These are phyloP conservation scores for Plasmodium chabaudi DNA, from an alignment of 169 alveolate genomes.

Conservation along the genomic window DNA sequence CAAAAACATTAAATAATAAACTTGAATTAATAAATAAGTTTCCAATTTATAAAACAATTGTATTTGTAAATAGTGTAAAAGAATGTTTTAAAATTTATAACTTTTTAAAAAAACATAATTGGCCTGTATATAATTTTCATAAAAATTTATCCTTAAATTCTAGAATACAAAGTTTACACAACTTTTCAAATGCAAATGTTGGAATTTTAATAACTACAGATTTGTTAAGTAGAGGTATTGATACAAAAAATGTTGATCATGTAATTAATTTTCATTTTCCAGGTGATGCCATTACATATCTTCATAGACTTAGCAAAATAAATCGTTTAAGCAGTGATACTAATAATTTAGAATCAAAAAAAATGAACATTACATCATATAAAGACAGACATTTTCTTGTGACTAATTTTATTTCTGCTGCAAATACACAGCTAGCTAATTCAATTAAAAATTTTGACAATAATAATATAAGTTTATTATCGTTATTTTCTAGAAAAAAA, in stretches of 20 bases:
- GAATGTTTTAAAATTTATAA: conserved; percentile 43
- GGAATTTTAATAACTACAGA: conserved; percentile 82
- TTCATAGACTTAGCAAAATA: conserved; percentile 78
- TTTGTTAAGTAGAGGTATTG: conserved; percentile 82
- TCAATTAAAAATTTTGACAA: conserved; percentile 15
- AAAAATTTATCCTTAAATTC: conserved; percentile 81
- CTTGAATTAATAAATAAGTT: conserved; percentile 11
- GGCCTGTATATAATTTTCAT: conserved; percentile 85
- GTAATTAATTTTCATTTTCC: conserved; percentile 84
- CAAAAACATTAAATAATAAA: not conserved
- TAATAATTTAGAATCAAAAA: not conserved
- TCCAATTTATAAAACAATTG: conserved; percentile 37
- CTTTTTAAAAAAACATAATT: conserved; percentile 75
- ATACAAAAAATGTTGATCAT: conserved; percentile 77
- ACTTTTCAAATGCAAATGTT: conserved; percentile 29
- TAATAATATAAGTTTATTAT: conserved; percentile 40
- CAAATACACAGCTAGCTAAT: conserved; percentile 43
- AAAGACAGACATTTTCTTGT: conserved; percentile 8
- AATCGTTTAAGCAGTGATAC: conserved; percentile 15
- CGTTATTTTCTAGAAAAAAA: conserved; percentile 71
- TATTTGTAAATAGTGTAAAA: conserved; percentile 56
- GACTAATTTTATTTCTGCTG: conserved; percentile 41
- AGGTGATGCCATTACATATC: conserved; percentile 77
- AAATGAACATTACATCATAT: not conserved
- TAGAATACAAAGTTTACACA: conserved; percentile 80